Conservation (phyloP, 257 asterid genomes). For the Nicotiana undulata region DNA sequence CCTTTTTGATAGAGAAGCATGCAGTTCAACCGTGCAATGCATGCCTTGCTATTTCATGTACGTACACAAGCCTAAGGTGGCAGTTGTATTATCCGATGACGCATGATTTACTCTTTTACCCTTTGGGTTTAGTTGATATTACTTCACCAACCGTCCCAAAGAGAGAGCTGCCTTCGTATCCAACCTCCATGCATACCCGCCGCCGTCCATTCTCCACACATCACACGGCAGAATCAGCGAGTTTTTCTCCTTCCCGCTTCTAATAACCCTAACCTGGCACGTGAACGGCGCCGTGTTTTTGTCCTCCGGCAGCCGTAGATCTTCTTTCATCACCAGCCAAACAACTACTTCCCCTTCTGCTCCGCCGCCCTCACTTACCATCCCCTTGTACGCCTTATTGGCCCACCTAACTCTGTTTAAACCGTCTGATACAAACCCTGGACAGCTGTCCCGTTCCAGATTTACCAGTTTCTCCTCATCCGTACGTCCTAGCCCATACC, state of each 20-base stretch:
- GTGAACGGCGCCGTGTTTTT: slow-evolving; percentile 40
- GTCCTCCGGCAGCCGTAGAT: slow-evolving; percentile 23
- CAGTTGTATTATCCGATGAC: background rate
- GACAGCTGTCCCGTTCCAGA: slow-evolving; percentile 64
- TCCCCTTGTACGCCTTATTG: slow-evolving; percentile 41
- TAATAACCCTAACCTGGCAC: slow-evolving; percentile 60
- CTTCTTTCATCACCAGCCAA: slow-evolving; percentile 40
- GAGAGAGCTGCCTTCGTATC: slow-evolving; percentile 71
- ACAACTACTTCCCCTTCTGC: slow-evolving; percentile 29
- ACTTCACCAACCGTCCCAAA: slow-evolving; percentile 27
- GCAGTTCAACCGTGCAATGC: background rate
- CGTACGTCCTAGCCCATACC: slow-evolving; percentile 24
- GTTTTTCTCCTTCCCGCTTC: slow-evolving; percentile 36
- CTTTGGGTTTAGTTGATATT: background rate
- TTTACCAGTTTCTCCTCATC: slow-evolving; percentile 43
- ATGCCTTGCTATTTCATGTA: background rate
- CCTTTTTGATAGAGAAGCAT: background rate
- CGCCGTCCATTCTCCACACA: slow-evolving; percentile 76
- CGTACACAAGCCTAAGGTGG: background rate
- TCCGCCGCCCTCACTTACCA: slow-evolving; percentile 25
- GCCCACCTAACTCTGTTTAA: slow-evolving; percentile 47
- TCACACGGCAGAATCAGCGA: slow-evolving; percentile 60
- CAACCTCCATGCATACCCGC: slow-evolving; percentile 92
- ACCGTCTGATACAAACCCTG: slow-evolving; percentile 57
- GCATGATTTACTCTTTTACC: background rate